A percentile compares a stretch with the other conserved stretches of the same genome.
These are phyloP conservation scores for Parmelia sp. DNA, from an alignment of 495 filamentous ascomycete species.

Conservation along the genomic window DNA sequence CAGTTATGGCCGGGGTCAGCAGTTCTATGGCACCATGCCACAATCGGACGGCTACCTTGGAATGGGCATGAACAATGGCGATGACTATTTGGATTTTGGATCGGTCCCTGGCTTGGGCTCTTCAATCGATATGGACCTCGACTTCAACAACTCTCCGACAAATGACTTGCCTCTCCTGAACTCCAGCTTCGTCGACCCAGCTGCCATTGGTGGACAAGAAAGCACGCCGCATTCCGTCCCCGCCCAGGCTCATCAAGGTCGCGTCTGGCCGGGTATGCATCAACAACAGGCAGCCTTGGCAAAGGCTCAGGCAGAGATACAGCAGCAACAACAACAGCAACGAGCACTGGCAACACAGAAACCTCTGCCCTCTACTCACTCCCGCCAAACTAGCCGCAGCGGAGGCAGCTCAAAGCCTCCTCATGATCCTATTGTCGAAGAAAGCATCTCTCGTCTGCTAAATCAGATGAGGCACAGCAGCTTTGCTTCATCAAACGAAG, in stretches of 20 bases:
- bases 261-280: conserved; percentile 86
- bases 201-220: conserved; percentile 56
- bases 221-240: conserved; percentile 39
- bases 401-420: conserved; percentile 44
- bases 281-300: conserved; percentile 71
- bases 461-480: conserved; percentile 74
- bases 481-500: conserved; percentile 44
- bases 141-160: conserved; percentile 49
- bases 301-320: conserved; percentile 62
- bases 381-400: conserved; percentile 30
- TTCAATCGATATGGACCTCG: conserved; percentile 47
- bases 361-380: conserved; percentile 22
- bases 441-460: conserved; percentile 77
- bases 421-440: conserved; percentile 64
- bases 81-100: conserved; percentile 51
- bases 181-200: conserved; percentile 62
- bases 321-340: conserved; percentile 55
- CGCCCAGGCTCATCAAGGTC: conserved; percentile 53
- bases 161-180: conserved; percentile 36
- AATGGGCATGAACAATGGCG: conserved; percentile 48
- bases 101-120: conserved; percentile 45
- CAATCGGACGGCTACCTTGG: conserved; percentile 40
- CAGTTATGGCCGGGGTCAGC: conserved; percentile 46
- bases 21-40: conserved; percentile 38
- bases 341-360: conserved; percentile 27